Percentiles rank a stretch among this genome's conserved stretches.
phyloP scores from a whole-genome alignment of 441 rosid genomes.

The Hura crepitans region DNA sequence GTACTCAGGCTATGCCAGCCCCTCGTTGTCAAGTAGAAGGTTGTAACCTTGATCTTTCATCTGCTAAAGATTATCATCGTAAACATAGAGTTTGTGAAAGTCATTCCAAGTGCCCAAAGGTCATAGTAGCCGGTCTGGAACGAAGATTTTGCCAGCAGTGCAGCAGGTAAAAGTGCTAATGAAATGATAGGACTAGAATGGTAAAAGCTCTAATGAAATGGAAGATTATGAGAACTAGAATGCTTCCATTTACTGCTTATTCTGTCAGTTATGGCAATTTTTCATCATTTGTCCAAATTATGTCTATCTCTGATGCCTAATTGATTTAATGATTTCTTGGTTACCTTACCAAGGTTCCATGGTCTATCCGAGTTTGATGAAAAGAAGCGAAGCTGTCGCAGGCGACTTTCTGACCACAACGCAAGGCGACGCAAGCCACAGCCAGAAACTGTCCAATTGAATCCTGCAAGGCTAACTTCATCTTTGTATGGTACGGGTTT shows the following conservation, averaged over 20 bases:
- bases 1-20: slow-evolving; percentile 39
- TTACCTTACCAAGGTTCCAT: slow-evolving; percentile 58
- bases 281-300: neutral
- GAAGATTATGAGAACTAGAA: slow-evolving; percentile 8
- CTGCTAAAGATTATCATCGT: slow-evolving; percentile 75
- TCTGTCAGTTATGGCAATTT: neutral
- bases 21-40: slow-evolving; percentile 76
- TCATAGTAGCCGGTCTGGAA: slow-evolving; percentile 64
- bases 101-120: slow-evolving; percentile 81
- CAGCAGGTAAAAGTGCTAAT: slow-evolving; percentile 55
- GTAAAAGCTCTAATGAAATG: neutral
- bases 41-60: slow-evolving; percentile 72
- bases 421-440: slow-evolving; percentile 94
- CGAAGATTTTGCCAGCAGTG: slow-evolving; percentile 96
- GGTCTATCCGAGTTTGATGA: slow-evolving; percentile 80
- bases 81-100: slow-evolving; percentile 77
- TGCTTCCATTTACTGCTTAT: slow-evolving; percentile 8
- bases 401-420: slow-evolving; percentile 88
- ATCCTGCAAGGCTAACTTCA: slow-evolving; percentile 43
- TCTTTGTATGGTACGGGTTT: slow-evolving; percentile 39
- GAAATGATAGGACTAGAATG: neutral
- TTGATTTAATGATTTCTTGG: slow-evolving; percentile 12
- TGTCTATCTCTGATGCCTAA: neutral
- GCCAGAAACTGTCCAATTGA: slow-evolving; percentile 48
- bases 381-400: slow-evolving; percentile 87